A percentile compares a stretch with the other conserved stretches of the same genome.
phyloP scores from a whole-genome alignment of 768 basidiomycete genomes.

The Termitomyces heimii region DNA sequence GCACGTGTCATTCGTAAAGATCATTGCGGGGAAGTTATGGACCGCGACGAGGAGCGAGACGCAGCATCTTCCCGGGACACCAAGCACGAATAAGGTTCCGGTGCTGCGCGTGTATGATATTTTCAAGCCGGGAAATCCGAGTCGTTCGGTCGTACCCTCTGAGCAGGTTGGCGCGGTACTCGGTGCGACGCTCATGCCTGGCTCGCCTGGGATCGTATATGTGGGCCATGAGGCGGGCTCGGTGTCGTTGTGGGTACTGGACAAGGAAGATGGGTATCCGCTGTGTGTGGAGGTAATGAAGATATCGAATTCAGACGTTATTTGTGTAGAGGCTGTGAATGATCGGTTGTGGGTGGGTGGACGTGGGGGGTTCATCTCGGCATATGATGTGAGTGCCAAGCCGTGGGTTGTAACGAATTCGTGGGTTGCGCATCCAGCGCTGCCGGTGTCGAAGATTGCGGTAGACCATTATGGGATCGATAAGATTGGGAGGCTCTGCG shows the following conservation, averaged over 20 bases:
- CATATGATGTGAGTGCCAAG: constrained; percentile 64
- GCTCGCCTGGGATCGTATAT: constrained; percentile 61
- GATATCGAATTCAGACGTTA: constrained; percentile 74
- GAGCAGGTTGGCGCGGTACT: constrained; percentile 82
- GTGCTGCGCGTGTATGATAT: constrained; percentile 80
- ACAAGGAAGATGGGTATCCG: constrained; percentile 50
- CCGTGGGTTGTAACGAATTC: constrained; percentile 87
- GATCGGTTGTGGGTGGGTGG: constrained; percentile 84
- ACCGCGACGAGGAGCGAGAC: constrained; percentile 58
- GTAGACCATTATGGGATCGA: constrained; percentile 77
- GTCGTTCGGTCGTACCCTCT: constrained; percentile 49
- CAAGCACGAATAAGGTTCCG: constrained; percentile 44
- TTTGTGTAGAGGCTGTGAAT: constrained; percentile 81
- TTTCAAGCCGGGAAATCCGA: constrained; percentile 50
- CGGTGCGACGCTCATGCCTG: constrained; percentile 69
- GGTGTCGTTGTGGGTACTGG: constrained; percentile 74
- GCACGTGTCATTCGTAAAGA: constrained; percentile 72
- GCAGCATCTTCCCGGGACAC: constrained; percentile 27
- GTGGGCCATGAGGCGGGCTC: constrained; percentile 91
- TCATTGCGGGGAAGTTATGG: constrained; percentile 63
- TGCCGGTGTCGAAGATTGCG: constrained; percentile 57
- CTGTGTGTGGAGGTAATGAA: constrained; percentile 71
- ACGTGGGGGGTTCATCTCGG: constrained; percentile 74
- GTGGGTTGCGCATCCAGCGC: constrained; percentile 74
- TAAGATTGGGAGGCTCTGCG: constrained; percentile 58